Percentiles rank a stretch among this genome's conserved stretches.
Evolutionary conservation across 495 filamentous ascomycete species (phyloP).

Genomic region (Emericellopsis terricola): DNA sequence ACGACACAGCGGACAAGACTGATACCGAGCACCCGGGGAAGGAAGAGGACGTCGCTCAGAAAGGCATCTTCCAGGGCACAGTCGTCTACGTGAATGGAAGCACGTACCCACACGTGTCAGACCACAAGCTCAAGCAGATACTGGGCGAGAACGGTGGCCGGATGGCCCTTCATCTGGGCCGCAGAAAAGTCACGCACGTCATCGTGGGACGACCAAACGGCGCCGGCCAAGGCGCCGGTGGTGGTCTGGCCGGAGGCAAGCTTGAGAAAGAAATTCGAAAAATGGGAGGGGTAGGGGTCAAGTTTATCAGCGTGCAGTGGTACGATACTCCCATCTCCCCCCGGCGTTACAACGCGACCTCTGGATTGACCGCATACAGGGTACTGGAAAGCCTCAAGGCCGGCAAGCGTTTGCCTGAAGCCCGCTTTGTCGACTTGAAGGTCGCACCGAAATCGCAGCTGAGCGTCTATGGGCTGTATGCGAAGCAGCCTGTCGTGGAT

Average conservation of each 20-base stretch:
- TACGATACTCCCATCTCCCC: slow-evolving; percentile 15
- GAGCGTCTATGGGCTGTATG: slow-evolving; percentile 39
- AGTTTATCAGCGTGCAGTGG: slow-evolving; percentile 75
- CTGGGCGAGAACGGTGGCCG: slow-evolving; percentile 54
- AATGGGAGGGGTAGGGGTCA: slow-evolving; percentile 48
- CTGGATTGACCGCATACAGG: slow-evolving; percentile 18
- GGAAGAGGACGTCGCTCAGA: slow-evolving; percentile 13
- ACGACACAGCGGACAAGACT: slow-evolving; percentile 9
- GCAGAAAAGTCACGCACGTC: slow-evolving; percentile 69
- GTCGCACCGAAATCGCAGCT: slow-evolving; percentile 40
- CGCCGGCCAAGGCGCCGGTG: slow-evolving; percentile 31
- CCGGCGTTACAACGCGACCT: slow-evolving; percentile 1
- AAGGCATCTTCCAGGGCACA: slow-evolving; percentile 41
- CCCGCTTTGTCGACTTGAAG: slow-evolving; percentile 43
- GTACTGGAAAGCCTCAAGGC: slow-evolving; percentile 62
- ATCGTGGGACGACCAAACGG: slow-evolving; percentile 47
- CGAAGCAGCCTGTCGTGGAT: slow-evolving; percentile 5
- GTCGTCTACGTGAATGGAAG: slow-evolving; percentile 80
- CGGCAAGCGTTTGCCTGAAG: slow-evolving; percentile 56
- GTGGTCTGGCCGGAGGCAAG: slow-evolving; percentile 65
- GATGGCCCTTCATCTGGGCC: slow-evolving; percentile 46
- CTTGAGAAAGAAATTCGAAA: slow-evolving; percentile 61
- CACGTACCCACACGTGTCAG: slow-evolving; percentile 61
- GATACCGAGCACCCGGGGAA: slow-evolving; percentile 14
- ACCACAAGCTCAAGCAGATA: slow-evolving; percentile 71